These are phyloP conservation scores for Colletotrichum musae DNA, from an alignment of 2,329 filamentous ascomycete genomes.

Conservation along the genomic window DNA sequence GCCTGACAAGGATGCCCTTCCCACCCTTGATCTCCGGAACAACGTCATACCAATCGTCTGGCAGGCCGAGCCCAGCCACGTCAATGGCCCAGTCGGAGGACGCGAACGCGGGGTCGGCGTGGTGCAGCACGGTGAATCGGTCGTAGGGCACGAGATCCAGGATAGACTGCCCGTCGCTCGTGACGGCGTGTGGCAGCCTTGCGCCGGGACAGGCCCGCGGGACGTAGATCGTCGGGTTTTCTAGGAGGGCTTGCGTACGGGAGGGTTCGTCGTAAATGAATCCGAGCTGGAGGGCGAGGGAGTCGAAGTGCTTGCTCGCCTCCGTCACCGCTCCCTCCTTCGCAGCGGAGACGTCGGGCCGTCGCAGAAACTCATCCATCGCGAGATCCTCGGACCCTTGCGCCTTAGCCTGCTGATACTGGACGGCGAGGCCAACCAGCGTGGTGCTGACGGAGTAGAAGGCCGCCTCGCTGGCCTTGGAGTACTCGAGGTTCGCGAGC, in stretches of 20 bases:
- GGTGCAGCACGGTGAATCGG: conserved; percentile 31
- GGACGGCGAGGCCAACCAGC: conserved; percentile 26
- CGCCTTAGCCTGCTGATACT: conserved; percentile 16
- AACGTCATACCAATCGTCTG: conserved; percentile 19
- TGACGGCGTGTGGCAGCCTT: conserved; percentile 28
- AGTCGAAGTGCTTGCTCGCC: conserved; percentile 34
- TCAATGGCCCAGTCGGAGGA: conserved; percentile 31
- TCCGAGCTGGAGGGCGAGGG: conserved; percentile 33
- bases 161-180: conserved; percentile 1
- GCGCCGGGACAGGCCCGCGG: conserved; percentile 27
- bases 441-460: conserved; percentile 31
- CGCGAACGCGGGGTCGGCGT: conserved; percentile 14
- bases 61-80: conserved; percentile 19
- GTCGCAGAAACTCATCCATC: conserved; percentile 26
- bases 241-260: conserved; percentile 9
- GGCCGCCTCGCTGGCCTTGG: conserved; percentile 31
- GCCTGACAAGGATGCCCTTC: conserved; percentile 30
- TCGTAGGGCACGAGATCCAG: conserved; percentile 33
- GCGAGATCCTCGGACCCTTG: conserved; percentile 7
- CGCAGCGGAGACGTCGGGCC: conserved; percentile 3
- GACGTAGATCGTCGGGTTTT: conserved; percentile 18
- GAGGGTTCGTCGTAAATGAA: conserved; percentile 27
- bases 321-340: conserved; percentile 21
- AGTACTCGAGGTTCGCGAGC: conserved; percentile 35
- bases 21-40: conserved; percentile 26